Evolutionary conservation across 148 eudicot species (phyloP), one percentile per base, ranked within the genome.

Genomic region (Amaranthus hypochondriacus): DNA sequence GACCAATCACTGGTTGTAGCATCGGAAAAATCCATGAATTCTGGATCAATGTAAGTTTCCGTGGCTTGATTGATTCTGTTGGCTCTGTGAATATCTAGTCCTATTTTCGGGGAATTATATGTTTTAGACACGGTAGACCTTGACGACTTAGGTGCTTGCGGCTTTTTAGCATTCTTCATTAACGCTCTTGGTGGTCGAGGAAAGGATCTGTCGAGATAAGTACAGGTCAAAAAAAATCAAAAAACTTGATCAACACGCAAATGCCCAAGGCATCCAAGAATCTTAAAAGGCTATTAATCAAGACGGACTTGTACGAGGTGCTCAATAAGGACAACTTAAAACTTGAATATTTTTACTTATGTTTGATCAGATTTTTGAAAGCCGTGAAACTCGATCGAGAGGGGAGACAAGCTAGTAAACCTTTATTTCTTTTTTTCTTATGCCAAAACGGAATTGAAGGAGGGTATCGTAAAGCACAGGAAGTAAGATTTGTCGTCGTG

Each of bases 1-100:
- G 98, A 93, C 92, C 90, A 90, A 58, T 93, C 98, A 59, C 93
- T 93, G 3, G 98, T 83, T 51, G 95, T 80, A 2, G 85, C 86
- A 50, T 90, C 98, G 13, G 94, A 89, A 66, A 81, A 90, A 43
- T 87, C 87, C 60, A 70, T 71, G 44, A 55, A 66, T 0, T 58
- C 76, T 18, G 90, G 83, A 68, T 81, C 81, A 0, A 84, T 64
- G 44, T 72, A 67, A 7, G 80, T 84, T 58, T 70, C 84, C 57
- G 49, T 54, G 43, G 75, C 60, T 46, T 87, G 87, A 9, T 83
- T 87, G 61, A 50, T 77, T 70, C 77, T 79, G 81, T 84, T 85
- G 56, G 84, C 58, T 62, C 69, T 79, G 11, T 81, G 73, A 49
- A 78, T 72, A 62, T 71, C 75, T 6, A 62, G 78, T 58, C 66